Evolutionary conservation across 2,329 filamentous ascomycete species (phyloP), one percentile per base, ranked within the genome.

Genomic region (Ascochyta fabae): DNA sequence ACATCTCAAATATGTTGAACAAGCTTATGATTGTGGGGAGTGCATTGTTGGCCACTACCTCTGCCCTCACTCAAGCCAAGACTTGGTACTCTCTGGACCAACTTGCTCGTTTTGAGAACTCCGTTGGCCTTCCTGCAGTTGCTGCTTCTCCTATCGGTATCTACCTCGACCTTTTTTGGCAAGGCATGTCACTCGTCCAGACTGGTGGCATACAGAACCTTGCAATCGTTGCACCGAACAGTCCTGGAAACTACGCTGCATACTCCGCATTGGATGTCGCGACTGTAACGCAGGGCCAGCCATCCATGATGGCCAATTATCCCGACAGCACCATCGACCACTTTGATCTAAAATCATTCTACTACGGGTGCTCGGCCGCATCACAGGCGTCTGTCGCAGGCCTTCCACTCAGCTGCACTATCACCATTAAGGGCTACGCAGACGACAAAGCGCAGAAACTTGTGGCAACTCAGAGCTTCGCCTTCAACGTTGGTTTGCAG

Each of bases 331-430:
- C 16, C 15, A 24, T 56, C 22, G 47, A 50, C 29, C 35, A 27
- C 15, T 47, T 56, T 19, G 53, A 56, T 26, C 23, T 56, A n/a
- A 13, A 41, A 26, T 40, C 24, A 3, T 50, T 56, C 35, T 56
- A 24, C 19, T 56, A 36, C 35, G 53, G 53, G 10, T 56, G 47
- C 12, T 41, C 46, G 4, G 7, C 46, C 2, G 31, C 22, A 6
- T 15, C 35, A 13, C 40, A 45, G 19, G 36, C n/a, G 13, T 34
- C 24, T n/a, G 19, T 50, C 2, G 9, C 35, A 8, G 47, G 40
- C 19, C 24, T 50, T 8, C 53, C 47, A 5, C 5, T 26, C 2
- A 36, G 13, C 34, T 56, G 53, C 41, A 50, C 26, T 6, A 42
- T 56, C 10, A 40, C 23, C 10, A 38, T 56, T 19, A 50, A 39